Evolutionary conservation across 805 yeast species (phyloP).

Genomic region (Blastobotrys peoriensis): DNA sequence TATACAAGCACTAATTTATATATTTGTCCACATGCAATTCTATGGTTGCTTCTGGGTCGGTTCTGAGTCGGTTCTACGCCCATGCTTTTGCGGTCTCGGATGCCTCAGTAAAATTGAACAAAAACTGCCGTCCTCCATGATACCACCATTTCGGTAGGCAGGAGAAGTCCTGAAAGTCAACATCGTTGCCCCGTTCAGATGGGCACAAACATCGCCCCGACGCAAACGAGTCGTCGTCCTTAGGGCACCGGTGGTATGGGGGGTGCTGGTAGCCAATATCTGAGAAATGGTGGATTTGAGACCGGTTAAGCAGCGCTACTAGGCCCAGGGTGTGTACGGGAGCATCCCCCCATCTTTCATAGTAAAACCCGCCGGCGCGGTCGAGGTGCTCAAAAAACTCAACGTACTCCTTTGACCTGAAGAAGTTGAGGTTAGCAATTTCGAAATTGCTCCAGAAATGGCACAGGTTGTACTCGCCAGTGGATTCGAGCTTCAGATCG

Average conservation of each 20-base stretch:
- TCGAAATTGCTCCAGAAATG: conserved; percentile 89
- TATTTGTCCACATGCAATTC: too few relatives aligned
- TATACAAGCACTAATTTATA: too few relatives aligned
- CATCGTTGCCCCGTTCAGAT: conserved; percentile 25
- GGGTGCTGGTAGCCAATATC: conserved; percentile 76
- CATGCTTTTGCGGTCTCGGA: background rate
- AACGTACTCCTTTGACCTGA: conserved; percentile 63
- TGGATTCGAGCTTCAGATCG: conserved; percentile 39
- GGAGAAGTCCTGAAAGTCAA: conserved; percentile 30
- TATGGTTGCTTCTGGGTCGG: background rate
- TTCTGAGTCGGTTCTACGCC: background rate
- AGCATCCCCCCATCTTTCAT: conserved; percentile 96
- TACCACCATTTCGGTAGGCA: conserved; percentile 35
- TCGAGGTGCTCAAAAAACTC: conserved; percentile 66
- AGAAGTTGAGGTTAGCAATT: conserved; percentile 67
- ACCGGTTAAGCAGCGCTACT: conserved; percentile 48
- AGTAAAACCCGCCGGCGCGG: conserved; percentile 72
- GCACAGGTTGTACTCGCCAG: conserved; percentile 67
- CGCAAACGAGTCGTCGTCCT: conserved; percentile 28
- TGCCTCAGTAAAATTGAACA: conserved; percentile 24
- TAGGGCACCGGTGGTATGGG: conserved; percentile 48
- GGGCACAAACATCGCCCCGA: conserved; percentile 34
- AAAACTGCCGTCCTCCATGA: conserved; percentile 28
- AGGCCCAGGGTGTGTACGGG: conserved; percentile 79
- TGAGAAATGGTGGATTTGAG: conserved; percentile 68